These are phyloP conservation scores for Chernovozyma aurita DNA, from an alignment of 1,139 yeast genomes.

Conservation along the genomic window DNA sequence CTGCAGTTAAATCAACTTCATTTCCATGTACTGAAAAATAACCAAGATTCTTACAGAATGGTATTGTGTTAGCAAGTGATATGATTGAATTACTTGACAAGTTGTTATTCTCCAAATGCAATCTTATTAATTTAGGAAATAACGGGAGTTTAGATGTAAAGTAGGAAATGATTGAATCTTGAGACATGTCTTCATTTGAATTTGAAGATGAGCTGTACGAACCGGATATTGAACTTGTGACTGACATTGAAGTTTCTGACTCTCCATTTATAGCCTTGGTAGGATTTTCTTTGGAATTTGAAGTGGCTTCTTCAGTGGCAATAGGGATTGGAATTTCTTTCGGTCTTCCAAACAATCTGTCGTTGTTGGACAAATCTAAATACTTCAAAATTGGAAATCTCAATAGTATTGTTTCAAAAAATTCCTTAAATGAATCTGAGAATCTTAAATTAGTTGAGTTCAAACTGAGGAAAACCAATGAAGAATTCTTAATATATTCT, in stretches of 20 bases:
- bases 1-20: conserved; percentile 41
- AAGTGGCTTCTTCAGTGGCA: too few relatives aligned
- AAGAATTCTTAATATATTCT: conserved; percentile 21
- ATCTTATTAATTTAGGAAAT: conserved; percentile 49
- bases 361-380: conserved; percentile 66
- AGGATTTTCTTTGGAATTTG: background rate
- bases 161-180: conserved; percentile 27
- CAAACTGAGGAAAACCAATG: conserved; percentile 59
- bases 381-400: conserved; percentile 53
- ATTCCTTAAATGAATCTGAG: conserved; percentile 26
- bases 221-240: background rate
- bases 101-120: conserved; percentile 61
- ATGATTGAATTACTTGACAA: conserved; percentile 44
- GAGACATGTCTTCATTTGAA: conserved; percentile 8
- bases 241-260: background rate
- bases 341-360: conserved; percentile 42
- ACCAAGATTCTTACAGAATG: conserved; percentile 54
- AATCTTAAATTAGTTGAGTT: conserved; percentile 58
- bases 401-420: conserved; percentile 29
- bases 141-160: conserved; percentile 55
- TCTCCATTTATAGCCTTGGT: background rate
- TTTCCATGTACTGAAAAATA: conserved; percentile 63
- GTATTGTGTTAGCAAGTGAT: conserved; percentile 56
- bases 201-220: background rate
- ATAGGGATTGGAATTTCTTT: too few relatives aligned